Evolutionary conservation across 345 rosid genomes (phyloP), one percentile per base, ranked within the genome.

Genomic region (Ceriops decandra): DNA sequence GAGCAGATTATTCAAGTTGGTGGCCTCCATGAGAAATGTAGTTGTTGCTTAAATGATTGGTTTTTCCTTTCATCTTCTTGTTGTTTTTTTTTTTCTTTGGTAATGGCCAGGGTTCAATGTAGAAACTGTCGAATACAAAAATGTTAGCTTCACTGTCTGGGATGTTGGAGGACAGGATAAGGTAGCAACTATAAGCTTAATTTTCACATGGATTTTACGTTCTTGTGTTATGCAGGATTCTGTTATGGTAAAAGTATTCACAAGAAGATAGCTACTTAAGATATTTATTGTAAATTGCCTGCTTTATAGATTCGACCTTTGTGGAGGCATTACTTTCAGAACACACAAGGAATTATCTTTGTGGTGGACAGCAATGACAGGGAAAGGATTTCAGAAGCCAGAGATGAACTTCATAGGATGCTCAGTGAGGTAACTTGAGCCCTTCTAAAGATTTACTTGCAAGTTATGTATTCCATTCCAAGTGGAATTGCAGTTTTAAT

Each of bases 111-210:
- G 91, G 62, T 85, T 87, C 76, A 85, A 82, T 21, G 91, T 87
- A 35, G 88, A 85, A 75, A 87, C 87, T 5, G 88, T 85, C 11
- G 93, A 85, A 52, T 85, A 88, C 81, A 88, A 85, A 77, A 84
- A 88, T 62, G 89, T 84, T 47, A 84, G 90, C 78, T 85, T 88
- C 88, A 88, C 88, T 11, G 90, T 85, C 1, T 86, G 88, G 90
- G 88, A 86, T 71, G 90, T 83, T 0, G 90, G 90, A 30, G 93
- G 86, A 17, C 89, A 86, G 64, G 90, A 86, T 57, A 88, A 86
- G 93, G 93, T 85, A 63, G 27, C 27, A 52, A 32, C 13, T 22
- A 26, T 22, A 11, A 54, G 30, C 59, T 54, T 54, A 28, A 22
- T 26, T 54, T 22, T 54, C 59, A 42, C 19, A 13, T 42, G 49